Evolutionary conservation across 2,329 filamentous ascomycete genomes (phyloP).

Genomic region (Cladosporium sp.): DNA sequence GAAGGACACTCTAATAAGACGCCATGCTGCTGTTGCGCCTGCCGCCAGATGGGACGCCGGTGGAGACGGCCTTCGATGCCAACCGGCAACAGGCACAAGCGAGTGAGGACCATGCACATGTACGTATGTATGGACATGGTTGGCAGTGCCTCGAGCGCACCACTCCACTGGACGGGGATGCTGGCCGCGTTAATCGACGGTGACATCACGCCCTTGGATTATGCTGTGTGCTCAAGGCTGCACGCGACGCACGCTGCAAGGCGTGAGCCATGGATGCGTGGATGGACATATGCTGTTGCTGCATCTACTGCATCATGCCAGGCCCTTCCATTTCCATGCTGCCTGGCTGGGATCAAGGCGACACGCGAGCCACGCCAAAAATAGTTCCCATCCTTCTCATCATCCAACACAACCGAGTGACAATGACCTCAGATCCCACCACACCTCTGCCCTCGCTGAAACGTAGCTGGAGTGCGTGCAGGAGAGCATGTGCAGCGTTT

Average conservation of each 20-base stretch:
- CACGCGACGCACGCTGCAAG: constrained; percentile 8
- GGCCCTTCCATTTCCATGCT: constrained; percentile 4
- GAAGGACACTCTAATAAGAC: not conserved
- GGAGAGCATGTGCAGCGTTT: not conserved
- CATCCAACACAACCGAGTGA: constrained; percentile 6
- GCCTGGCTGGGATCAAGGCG: not conserved
- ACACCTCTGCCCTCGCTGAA: constrained; percentile 2
- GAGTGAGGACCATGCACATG: not conserved
- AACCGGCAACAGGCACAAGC: constrained; percentile 7
- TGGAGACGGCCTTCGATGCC: not conserved
- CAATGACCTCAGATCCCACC: constrained; percentile 11
- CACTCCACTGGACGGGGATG: not conserved
- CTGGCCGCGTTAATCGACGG: not conserved
- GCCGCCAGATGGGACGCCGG: not conserved
- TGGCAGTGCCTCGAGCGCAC: not conserved
- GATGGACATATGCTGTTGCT: not conserved
- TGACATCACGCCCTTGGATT: constrained; percentile 6
- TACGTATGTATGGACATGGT: not conserved
- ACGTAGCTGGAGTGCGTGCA: not conserved
- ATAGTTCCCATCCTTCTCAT: constrained; percentile 1
- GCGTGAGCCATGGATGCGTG: not conserved
- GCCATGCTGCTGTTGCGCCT: not conserved
- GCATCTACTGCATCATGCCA: not conserved
- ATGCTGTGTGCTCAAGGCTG: not conserved
- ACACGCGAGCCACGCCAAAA: constrained; percentile 9